Evolutionary conservation across 140 eudicot species (phyloP).

Genomic region (Erigeron philadelphicus): DNA sequence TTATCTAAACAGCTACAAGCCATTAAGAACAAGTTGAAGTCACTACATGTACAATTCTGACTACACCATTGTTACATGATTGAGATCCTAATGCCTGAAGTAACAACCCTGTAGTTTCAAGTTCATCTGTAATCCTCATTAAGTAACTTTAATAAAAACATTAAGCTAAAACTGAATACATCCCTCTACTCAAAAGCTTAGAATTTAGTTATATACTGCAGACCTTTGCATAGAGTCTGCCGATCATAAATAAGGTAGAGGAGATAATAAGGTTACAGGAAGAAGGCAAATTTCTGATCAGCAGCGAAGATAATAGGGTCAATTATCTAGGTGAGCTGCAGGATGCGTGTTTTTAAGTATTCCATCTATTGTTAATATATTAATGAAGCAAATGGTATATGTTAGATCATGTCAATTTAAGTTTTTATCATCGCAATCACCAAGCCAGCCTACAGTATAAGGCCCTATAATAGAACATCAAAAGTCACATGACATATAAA

Average conservation of each 20-base stretch:
- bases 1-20: background rate
- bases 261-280: background rate
- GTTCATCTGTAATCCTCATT: background rate
- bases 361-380: background rate
- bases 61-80: background rate
- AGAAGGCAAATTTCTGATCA: constrained; percentile 7
- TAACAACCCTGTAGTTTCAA: background rate
- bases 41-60: background rate
- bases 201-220: background rate
- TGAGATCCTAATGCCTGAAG: background rate
- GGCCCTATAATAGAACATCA: background rate
- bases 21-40: background rate
- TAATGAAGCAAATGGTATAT: background rate
- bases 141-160: background rate
- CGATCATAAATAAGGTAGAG: constrained; percentile 9
- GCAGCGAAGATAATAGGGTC: background rate
- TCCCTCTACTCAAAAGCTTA: background rate
- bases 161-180: background rate
- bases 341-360: background rate
- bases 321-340: constrained; percentile 2
- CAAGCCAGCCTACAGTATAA: constrained; percentile 5
- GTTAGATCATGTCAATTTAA: background rate
- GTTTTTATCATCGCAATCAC: constrained; percentile 1
- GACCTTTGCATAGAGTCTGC: constrained; percentile 1
- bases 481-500: constrained; percentile 14